A percentile compares a stretch with the other conserved stretches of the same genome.
phyloP scores from a whole-genome alignment of 1,139 yeast genomes.

The Maudiozyma humilis region DNA sequence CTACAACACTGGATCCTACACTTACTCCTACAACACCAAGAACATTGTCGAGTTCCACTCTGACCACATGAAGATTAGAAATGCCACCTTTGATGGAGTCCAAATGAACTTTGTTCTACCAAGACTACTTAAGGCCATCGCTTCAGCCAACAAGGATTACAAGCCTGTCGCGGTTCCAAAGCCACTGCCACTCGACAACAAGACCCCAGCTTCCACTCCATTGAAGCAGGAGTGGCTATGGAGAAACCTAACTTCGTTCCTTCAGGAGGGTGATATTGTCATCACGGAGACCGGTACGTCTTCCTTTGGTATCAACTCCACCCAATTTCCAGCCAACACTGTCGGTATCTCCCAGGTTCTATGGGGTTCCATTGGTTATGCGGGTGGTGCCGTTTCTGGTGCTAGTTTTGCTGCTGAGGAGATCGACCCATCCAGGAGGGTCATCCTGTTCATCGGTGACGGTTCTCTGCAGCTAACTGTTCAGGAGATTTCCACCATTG shows the following conservation, averaged over 20 bases:
- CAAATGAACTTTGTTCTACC: neutral
- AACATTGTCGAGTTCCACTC: too few relatives aligned
- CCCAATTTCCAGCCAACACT: neutral
- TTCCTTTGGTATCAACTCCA: neutral
- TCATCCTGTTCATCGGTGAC: conserved; percentile 1
- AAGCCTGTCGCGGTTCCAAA: neutral
- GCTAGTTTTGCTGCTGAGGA: conserved; percentile 1
- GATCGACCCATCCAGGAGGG: neutral
- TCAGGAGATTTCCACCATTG: neutral
- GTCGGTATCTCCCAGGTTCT: conserved; percentile 1
- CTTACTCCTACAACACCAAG: neutral
- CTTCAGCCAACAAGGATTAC: neutral
- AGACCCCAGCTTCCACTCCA: neutral
- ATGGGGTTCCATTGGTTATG: conserved; percentile 1
- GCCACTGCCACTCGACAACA: neutral
- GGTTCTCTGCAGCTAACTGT: conserved; percentile 1
- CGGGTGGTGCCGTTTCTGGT: conserved; percentile 1
- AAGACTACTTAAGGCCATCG: conserved; percentile 1
- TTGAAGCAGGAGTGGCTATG: too few relatives aligned
- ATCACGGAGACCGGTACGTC: conserved; percentile 1
- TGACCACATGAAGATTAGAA: conserved; percentile 2
- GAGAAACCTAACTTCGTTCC: neutral
- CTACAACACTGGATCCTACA: conserved; percentile 1
- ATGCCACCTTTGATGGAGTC: neutral
- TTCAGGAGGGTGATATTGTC: conserved; percentile 3